phyloP scores from a whole-genome alignment of 345 rosid genomes.

The Citrus australasica region DNA sequence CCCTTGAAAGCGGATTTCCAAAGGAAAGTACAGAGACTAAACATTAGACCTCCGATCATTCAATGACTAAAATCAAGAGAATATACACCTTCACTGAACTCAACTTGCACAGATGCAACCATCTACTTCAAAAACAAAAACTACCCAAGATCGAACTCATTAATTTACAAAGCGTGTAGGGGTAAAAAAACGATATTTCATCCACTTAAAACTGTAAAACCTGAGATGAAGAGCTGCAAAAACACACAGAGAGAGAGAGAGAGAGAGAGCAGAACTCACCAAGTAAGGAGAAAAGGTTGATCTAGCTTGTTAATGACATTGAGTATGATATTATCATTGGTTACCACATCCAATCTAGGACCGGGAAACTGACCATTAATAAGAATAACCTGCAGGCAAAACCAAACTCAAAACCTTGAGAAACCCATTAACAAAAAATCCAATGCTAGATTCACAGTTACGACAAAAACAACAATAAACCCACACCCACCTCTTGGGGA shows the following conservation, averaged over 20 bases:
- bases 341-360: slow-evolving; percentile 86
- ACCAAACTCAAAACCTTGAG: background rate
- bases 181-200: background rate
- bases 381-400: slow-evolving; percentile 64
- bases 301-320: slow-evolving; percentile 93
- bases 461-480: background rate
- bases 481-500: slow-evolving; percentile 71
- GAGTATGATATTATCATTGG: slow-evolving; percentile 86
- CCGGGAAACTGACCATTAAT: slow-evolving; percentile 98
- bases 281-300: slow-evolving; percentile 88
- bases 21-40: background rate
- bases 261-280: slow-evolving; percentile 36
- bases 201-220: background rate
- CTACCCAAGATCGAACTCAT: too few relatives aligned
- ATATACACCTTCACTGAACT: background rate
- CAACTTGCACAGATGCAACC: background rate
- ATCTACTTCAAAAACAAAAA: background rate
- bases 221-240: background rate
- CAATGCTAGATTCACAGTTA: background rate
- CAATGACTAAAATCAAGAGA: background rate
- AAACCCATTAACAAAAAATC: slow-evolving; percentile 9
- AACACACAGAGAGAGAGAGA: background rate
- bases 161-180: background rate
- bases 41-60: too few relatives aligned
- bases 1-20: background rate